A percentile compares a stretch with the other conserved stretches of the same genome.
These are phyloP conservation scores for Neurospora sp. DNA, from an alignment of 495 filamentous ascomycete genomes.

Conservation along the genomic window DNA sequence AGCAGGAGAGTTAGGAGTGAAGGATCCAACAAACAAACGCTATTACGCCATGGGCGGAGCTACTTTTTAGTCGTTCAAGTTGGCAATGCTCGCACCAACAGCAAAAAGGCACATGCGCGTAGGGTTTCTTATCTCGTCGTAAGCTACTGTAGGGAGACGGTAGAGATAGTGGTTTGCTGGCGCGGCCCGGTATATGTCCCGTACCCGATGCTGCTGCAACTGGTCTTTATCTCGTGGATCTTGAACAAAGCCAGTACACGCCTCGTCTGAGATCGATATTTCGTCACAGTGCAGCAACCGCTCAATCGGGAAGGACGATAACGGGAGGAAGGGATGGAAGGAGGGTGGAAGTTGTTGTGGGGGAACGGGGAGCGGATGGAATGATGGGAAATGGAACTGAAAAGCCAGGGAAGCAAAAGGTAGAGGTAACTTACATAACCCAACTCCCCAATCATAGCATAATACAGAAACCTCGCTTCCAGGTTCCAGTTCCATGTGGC, in stretches of 20 bases:
- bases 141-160: background rate
- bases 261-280: background rate
- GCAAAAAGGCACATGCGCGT: background rate
- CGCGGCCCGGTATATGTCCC: background rate
- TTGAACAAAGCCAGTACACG: background rate
- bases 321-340: background rate
- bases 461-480: background rate
- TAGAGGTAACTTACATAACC: background rate
- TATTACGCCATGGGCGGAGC: background rate
- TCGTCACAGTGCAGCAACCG: background rate
- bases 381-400: background rate
- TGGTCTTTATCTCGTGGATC: background rate
- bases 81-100: background rate
- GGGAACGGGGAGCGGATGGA: background rate
- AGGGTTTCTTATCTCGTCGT: background rate
- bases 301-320: background rate
- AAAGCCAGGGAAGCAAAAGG: background rate
- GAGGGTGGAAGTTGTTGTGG: background rate
- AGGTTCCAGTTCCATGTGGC: background rate
- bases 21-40: background rate
- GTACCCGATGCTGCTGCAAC: background rate
- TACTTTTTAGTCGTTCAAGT: background rate
- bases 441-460: background rate
- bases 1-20: background rate
- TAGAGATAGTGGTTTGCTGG: background rate